Conservation (phyloP, 2,329 filamentous ascomycete species). For the Colletotrichum sp. region DNA sequence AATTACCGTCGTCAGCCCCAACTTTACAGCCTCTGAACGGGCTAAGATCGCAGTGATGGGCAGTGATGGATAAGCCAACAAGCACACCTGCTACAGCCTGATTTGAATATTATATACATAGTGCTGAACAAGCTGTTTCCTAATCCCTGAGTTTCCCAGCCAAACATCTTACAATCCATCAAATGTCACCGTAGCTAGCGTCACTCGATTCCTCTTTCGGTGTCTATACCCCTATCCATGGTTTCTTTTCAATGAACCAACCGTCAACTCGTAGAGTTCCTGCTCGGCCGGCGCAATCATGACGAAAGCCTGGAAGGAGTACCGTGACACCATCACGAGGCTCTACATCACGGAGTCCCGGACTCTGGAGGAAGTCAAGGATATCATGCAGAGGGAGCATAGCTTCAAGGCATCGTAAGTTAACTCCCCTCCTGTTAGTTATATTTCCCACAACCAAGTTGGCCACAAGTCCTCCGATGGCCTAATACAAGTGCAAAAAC, state of each 20-base stretch:
- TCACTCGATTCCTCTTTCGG: neutral
- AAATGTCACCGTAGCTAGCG: neutral
- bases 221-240: neutral
- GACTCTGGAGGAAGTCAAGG: conserved; percentile 45
- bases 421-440: neutral
- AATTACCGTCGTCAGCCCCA: neutral
- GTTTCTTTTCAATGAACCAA: neutral
- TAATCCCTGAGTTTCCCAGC: neutral
- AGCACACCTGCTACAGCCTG: neutral
- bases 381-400: conserved; percentile 42
- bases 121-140: neutral
- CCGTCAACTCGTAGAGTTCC: neutral
- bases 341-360: conserved; percentile 45
- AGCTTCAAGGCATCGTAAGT: conserved; percentile 48
- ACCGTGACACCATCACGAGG: conserved; percentile 38
- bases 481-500: neutral
- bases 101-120: neutral
- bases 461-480: neutral
- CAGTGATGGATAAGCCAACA: neutral
- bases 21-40: neutral
- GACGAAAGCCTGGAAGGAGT: conserved; percentile 49
- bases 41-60: neutral
- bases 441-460: neutral
- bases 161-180: neutral
- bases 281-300: conserved; percentile 32